Percentiles rank a stretch among this genome's conserved stretches.
phyloP scores from a whole-genome alignment of 768 basidiomycete species.

The Rhizopogon vulgaris region DNA sequence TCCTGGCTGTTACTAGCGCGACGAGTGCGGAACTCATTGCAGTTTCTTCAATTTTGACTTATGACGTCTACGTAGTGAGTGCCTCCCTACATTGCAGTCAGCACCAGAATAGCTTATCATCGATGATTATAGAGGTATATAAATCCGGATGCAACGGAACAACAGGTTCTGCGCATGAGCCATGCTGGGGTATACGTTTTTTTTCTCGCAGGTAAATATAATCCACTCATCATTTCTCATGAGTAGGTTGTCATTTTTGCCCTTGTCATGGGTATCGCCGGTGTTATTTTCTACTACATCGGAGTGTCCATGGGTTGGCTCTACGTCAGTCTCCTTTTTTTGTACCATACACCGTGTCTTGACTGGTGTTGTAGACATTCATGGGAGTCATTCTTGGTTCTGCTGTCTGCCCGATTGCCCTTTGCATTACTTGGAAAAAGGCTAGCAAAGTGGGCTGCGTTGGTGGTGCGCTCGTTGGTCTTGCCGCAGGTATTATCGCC shows the following conservation, averaged over 20 bases:
- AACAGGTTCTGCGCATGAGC: conserved; percentile 61
- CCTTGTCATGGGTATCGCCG: conserved; percentile 75
- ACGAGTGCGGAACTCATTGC: conserved; percentile 90
- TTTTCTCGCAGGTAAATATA: neutral
- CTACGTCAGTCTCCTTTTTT: conserved; percentile 50
- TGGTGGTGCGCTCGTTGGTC: conserved; percentile 63
- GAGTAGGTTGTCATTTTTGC: conserved; percentile 62
- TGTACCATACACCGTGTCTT: neutral
- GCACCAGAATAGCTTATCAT: neutral
- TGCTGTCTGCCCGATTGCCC: conserved; percentile 81
- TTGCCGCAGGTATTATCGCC: conserved; percentile 62
- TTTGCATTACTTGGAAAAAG: conserved; percentile 79
- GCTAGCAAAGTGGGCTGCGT: conserved; percentile 86
- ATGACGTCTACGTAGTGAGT: conserved; percentile 74
- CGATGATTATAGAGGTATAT: conserved; percentile 51
- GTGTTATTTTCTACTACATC: conserved; percentile 83
- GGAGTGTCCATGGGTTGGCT: conserved; percentile 94
- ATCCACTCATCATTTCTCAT: neutral
- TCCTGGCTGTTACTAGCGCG: conserved; percentile 82
- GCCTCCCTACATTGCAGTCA: neutral
- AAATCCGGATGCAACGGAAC: conserved; percentile 75
- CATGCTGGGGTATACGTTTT: conserved; percentile 49
- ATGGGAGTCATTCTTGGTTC: conserved; percentile 86
- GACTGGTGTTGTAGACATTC: conserved; percentile 49
- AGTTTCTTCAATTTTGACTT: conserved; percentile 76